These are phyloP conservation scores for Cladosporium sp. DNA, from an alignment of 2,329 filamentous ascomycete genomes.

Conservation along the genomic window DNA sequence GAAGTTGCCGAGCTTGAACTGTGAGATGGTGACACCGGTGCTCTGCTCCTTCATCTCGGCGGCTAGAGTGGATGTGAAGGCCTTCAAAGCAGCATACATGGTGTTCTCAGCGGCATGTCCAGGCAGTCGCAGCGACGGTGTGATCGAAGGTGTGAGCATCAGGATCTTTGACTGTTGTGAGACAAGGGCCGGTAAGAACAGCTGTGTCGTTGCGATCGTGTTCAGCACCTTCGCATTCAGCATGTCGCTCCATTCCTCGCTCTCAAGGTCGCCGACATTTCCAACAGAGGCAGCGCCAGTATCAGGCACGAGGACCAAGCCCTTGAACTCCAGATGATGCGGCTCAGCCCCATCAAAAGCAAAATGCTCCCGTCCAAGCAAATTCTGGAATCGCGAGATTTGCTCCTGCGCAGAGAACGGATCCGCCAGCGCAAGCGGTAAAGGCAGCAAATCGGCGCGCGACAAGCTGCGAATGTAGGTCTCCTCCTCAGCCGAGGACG, in stretches of 20 bases:
- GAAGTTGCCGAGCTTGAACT: slow-evolving; percentile 87
- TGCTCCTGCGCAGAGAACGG: slow-evolving; percentile 63
- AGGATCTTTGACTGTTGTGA: slow-evolving; percentile 63
- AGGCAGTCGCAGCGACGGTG: slow-evolving; percentile 72
- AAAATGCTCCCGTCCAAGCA: slow-evolving; percentile 69
- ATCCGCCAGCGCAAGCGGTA: slow-evolving; percentile 79
- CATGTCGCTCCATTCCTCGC: slow-evolving; percentile 80
- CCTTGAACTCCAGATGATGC: slow-evolving; percentile 71
- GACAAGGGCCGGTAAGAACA: slow-evolving; percentile 62
- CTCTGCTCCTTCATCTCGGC: slow-evolving; percentile 72
- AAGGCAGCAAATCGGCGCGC: slow-evolving; percentile 74
- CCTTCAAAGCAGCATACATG: slow-evolving; percentile 79
- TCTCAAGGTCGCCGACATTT: slow-evolving; percentile 78
- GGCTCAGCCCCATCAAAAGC: slow-evolving; percentile 72
- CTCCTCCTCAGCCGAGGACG: slow-evolving; percentile 81
- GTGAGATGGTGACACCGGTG: slow-evolving; percentile 65
- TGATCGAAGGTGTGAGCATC: slow-evolving; percentile 74
- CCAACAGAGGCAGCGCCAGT: slow-evolving; percentile 69
- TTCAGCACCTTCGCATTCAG: slow-evolving; percentile 89
- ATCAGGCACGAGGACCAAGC: slow-evolving; percentile 77
- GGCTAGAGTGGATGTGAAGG: slow-evolving; percentile 75
- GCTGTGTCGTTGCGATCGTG: slow-evolving; percentile 82
- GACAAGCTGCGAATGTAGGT: slow-evolving; percentile 69
- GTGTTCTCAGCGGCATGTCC: slow-evolving; percentile 83
- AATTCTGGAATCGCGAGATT: slow-evolving; percentile 66